These are phyloP conservation scores for Chrysoporthe puriensis DNA, from an alignment of 2,329 filamentous ascomycete species.

Conservation along the genomic window DNA sequence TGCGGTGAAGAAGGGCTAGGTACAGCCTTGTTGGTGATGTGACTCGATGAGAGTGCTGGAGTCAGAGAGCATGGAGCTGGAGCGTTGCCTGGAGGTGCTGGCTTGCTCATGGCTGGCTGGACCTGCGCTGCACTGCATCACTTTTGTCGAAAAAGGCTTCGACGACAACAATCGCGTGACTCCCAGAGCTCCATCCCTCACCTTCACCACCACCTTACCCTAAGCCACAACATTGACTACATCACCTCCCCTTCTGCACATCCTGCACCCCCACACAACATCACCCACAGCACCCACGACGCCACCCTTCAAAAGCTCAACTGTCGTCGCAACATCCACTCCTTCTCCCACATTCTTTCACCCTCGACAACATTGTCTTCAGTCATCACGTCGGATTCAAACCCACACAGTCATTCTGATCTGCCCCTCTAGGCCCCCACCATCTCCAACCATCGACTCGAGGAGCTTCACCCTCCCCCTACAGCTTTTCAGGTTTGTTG, in stretches of 20 bases:
- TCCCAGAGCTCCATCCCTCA: not conserved
- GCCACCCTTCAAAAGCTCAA: not conserved
- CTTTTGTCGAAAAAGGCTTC: not conserved
- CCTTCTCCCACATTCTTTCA: not conserved
- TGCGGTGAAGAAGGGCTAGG: not conserved
- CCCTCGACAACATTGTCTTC: not conserved
- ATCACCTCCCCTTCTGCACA: not conserved
- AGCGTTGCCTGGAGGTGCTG: not conserved
- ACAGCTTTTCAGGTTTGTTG: not conserved
- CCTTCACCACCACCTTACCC: not conserved
- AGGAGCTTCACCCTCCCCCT: not conserved
- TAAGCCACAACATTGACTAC: not conserved
- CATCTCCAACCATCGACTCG: not conserved
- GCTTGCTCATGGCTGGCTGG: not conserved
- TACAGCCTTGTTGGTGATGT: conserved; percentile 1
- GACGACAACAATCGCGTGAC: not conserved
- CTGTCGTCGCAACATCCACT: not conserved
- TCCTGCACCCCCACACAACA: not conserved
- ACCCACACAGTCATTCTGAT: not conserved
- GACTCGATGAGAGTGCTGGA: not conserved
- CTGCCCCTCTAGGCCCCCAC: not conserved
- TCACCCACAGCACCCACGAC: not conserved
- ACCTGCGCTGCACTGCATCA: not conserved
- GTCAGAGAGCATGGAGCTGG: not conserved
- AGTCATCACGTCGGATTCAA: not conserved